Percentiles rank a stretch among this genome's conserved stretches.
phyloP scores from a whole-genome alignment of 2,329 filamentous ascomycete species.

The Neonectria neomacrospora region DNA sequence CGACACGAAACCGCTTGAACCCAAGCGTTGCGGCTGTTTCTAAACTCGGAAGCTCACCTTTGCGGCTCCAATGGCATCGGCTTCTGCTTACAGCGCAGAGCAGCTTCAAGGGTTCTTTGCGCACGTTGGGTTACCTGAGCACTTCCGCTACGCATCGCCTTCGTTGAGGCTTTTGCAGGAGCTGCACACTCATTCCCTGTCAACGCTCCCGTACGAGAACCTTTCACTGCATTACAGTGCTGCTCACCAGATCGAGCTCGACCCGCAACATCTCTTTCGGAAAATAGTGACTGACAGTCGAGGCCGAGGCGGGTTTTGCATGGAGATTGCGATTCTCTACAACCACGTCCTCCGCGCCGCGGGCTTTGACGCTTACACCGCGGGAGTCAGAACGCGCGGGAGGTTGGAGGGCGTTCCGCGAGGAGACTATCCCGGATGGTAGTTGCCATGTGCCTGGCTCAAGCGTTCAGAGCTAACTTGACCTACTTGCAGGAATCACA shows the following conservation, averaged over 20 bases:
- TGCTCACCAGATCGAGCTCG: constrained; percentile 53
- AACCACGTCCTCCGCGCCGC: constrained; percentile 61
- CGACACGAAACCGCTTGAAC: background rate
- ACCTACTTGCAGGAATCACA: constrained; percentile 58
- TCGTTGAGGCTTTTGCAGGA: constrained; percentile 31
- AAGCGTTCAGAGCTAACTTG: background rate
- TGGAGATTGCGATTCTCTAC: constrained; percentile 68
- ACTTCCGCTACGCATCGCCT: constrained; percentile 18
- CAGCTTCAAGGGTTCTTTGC: constrained; percentile 32
- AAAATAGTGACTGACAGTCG: constrained; percentile 59
- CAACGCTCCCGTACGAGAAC: constrained; percentile 65
- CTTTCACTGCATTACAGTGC: constrained; percentile 64
- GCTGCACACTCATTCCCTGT: constrained; percentile 37
- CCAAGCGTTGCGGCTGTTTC: no score
- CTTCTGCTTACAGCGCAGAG: constrained; percentile 29
- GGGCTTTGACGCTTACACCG: constrained; percentile 65
- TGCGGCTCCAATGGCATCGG: constrained; percentile 22
- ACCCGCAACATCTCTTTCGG: constrained; percentile 57
- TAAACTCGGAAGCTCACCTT: background rate
- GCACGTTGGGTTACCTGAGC: constrained; percentile 24
- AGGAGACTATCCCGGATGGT: constrained; percentile 62
- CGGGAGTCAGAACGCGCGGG: constrained; percentile 62
- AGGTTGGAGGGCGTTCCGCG: constrained; percentile 53
- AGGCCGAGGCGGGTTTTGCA: constrained; percentile 68
- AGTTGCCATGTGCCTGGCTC: background rate